Evolutionary conservation across 257 asterid species (phyloP), one percentile per base, ranked within the genome.

Genomic region (Fraxinus cuspidata): DNA sequence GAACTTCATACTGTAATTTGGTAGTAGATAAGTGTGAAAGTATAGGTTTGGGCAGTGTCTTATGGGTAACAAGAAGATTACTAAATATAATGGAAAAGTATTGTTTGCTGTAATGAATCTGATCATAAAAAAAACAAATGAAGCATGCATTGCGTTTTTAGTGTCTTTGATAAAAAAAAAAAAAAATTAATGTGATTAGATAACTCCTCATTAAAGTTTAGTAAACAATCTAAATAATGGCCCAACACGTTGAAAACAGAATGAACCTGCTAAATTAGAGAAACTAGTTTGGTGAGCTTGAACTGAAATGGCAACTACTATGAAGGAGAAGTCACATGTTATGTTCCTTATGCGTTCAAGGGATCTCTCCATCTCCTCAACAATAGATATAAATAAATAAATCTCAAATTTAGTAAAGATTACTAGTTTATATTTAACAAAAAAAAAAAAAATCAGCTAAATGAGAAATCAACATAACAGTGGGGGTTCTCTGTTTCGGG

Each of bases 161-260:
- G 75, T 67, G 16, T 11, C 53, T 27, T 51, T 32, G 51, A 68
- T 40, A 27, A 23, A 42, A 31, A 40, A 67, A 3, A 23, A 38
- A n/a, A n/a, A n/a, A n/a, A 35, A 27, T 71, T 37, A 73, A 27
- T 71, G 53, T 23, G 69, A 28, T 73, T 72, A 51, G 73, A 75
- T 74, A 56, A 27, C 44, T 37, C 27, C 35, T 37, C 34, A 44
- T 7, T n/a, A 11, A 40, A 40, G 60, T 66, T 60, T 73, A 49
- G 3, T 71, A 63, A 60, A 68, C 66, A 31, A 32, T 19, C 53
- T 16, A 18, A 60, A 65, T 32, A 51, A 31, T 75, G 38, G 29
- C 75, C 31, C 31, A 63, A 75, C 65, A 47, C 70, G 53, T 15
- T 71, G 76, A 5, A 37, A 67, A 66, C 69, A 71, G 44, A 25